Evolutionary conservation across 257 asterid species (phyloP).

Genomic region (Gentiana dahurica): DNA sequence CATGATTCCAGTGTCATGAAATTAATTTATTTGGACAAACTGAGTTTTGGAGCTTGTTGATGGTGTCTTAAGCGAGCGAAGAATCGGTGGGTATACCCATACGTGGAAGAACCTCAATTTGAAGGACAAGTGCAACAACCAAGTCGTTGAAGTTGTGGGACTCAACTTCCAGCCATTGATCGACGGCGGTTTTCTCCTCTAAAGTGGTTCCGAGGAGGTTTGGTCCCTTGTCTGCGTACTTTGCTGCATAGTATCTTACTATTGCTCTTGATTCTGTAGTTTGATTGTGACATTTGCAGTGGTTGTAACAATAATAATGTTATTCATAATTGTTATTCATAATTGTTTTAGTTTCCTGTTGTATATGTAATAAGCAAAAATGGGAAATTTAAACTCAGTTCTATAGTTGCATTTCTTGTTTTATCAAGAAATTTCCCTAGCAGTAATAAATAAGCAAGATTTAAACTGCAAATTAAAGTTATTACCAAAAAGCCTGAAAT

Average conservation of each 20-base stretch:
- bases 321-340: too few species aligned
- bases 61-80: slow-evolving; percentile 18
- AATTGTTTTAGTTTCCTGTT: too few species aligned
- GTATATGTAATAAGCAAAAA: too few species aligned
- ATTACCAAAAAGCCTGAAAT: slow-evolving; percentile 77
- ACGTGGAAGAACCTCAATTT: slow-evolving; percentile 45
- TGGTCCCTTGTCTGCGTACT: slow-evolving; percentile 27
- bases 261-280: slow-evolving; percentile 77
- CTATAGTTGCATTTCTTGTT: too few species aligned
- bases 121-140: slow-evolving; percentile 54
- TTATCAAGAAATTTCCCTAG: too few species aligned
- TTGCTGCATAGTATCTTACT: slow-evolving; percentile 69
- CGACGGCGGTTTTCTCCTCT: slow-evolving; percentile 70
- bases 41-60: too few species aligned
- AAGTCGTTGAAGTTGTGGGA: slow-evolving; percentile 64
- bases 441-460: too few species aligned
- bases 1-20: too few species aligned
- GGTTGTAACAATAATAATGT: too few species aligned
- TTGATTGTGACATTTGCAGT: too few species aligned
- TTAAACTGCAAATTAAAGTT: neutral
- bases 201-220: slow-evolving; percentile 48
- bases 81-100: slow-evolving; percentile 36
- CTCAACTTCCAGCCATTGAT: slow-evolving; percentile 91
- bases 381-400: too few species aligned
- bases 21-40: too few species aligned